Evolutionary conservation across 2,329 filamentous ascomycete genomes (phyloP), one percentile per base, ranked within the genome.

Genomic region (Diplodia sapinea): DNA sequence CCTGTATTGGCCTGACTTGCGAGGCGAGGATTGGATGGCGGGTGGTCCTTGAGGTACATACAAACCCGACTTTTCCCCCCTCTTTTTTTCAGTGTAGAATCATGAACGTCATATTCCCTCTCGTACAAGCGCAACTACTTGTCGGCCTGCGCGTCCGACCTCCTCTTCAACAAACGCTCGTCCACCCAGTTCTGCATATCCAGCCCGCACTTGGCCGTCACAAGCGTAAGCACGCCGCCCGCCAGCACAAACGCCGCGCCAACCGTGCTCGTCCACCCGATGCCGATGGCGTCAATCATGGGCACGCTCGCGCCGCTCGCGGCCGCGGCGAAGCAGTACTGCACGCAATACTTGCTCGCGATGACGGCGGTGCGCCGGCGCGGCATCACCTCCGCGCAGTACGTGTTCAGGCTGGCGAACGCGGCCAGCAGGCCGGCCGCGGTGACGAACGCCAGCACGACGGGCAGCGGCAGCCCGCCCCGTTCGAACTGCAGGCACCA

Each of bases 361-460:
- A 78, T 74, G 15, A 74, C 72, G 54, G 74, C 73, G 12, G 68
- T 64, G 13, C 74, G 68, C 17, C 70, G 68, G 7, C 69, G 55
- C 17, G 74, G 74, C 50, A 74, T 66, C 17, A 71, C 74, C 64
- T 76, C 74, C 73, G 78, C 78, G 43, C 77, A 75, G 64, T 80
- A 81, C 0, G 79, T 81, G 65, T 81, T 81, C 20, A 81, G 61
- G 2, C 76, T 77, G 23, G 75, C 79, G 33, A 80, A 81, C 0
- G 78, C 77, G 7, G 73, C 74, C 75, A 81, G 76, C 1, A 81
- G 69, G 0, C 79, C 79, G 17, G 75, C 68, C 0, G 78, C 79
- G 13, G 76, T 70, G 1, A 75, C 70, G 26, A 80, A 80, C 0
- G 74, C 73, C 7, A 72, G 74, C 1, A 79, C 70, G 23, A 79